phyloP scores from a whole-genome alignment of 129 eudicot genomes.

The Daucus carota region DH1_v3.0 NC_030384.2:6823001-6823500 shows the following conservation, averaged over 20 bases:
- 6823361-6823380: background rate
- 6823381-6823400: background rate
- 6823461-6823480: background rate
- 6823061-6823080: background rate
- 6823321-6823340: background rate
- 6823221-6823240: too few species aligned
- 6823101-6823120: background rate
- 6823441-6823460: background rate
- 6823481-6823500: slow-evolving; percentile 6
- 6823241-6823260: background rate
- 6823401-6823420: background rate
- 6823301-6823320: background rate
- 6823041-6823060: background rate
- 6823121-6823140: background rate
- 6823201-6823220: too few species aligned
- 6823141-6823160: background rate
- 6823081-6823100: background rate
- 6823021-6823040: background rate
- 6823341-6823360: background rate
- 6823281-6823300: background rate
- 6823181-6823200: background rate
- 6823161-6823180: background rate
- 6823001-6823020: background rate
- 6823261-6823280: background rate
- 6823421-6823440: background rate